Evolutionary conservation across 768 basidiomycete species (phyloP).

Genomic region (Mycena rosella): DNA sequence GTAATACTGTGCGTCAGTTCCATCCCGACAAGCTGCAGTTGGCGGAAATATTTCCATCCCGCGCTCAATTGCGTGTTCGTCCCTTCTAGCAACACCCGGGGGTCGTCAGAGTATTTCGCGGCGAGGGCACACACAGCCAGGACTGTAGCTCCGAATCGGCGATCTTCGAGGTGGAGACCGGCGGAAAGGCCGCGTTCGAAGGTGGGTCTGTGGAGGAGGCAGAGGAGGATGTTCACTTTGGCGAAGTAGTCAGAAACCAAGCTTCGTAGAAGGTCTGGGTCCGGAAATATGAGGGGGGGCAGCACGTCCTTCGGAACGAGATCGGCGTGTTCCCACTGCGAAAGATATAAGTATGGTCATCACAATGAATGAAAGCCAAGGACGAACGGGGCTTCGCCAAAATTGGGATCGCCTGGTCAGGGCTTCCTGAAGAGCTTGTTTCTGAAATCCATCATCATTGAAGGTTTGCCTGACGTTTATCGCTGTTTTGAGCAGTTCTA

Average conservation of each 20-base stretch:
- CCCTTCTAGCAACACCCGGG: slow-evolving; percentile 43
- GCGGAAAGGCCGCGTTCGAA: slow-evolving; percentile 57
- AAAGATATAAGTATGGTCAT: background rate
- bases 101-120: slow-evolving; percentile 57
- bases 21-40: slow-evolving; percentile 64
- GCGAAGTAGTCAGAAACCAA: slow-evolving; percentile 67
- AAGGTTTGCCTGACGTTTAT: slow-evolving; percentile 56
- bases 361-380: background rate
- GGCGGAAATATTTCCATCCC: slow-evolving; percentile 60
- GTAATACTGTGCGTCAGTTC: slow-evolving; percentile 61
- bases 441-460: slow-evolving; percentile 37
- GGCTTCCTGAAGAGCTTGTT: too few relatives aligned
- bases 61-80: slow-evolving; percentile 49
- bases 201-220: slow-evolving; percentile 64
- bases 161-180: slow-evolving; percentile 54
- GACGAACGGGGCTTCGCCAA: slow-evolving; percentile 37
- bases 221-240: slow-evolving; percentile 52
- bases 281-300: slow-evolving; percentile 48
- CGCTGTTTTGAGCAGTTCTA: slow-evolving; percentile 48
- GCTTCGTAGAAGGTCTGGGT: slow-evolving; percentile 50
- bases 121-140: slow-evolving; percentile 67
- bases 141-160: slow-evolving; percentile 58
- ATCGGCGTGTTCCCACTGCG: slow-evolving; percentile 34
- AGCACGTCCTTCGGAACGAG: slow-evolving; percentile 19
- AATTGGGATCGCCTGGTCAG: slow-evolving; percentile 35